phyloP scores from a whole-genome alignment of 1,284 basidiomycete species.

The Malassezia sp. region DNA sequence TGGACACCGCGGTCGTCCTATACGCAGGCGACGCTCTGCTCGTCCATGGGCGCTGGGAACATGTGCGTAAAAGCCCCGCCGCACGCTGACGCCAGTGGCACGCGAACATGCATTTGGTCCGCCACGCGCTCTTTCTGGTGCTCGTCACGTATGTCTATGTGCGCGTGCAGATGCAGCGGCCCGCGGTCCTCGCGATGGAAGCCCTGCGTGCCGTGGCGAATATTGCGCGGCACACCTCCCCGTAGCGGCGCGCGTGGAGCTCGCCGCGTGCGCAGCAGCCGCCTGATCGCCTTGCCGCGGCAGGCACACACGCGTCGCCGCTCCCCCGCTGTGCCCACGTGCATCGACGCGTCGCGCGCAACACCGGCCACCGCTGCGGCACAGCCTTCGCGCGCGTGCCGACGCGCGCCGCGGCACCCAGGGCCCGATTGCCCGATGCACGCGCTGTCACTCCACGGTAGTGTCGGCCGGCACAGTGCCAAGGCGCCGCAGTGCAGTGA shows the following conservation, averaged over 20 bases:
- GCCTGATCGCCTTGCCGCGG: too few relatives aligned
- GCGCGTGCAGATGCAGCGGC: not conserved
- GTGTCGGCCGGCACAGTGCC: too few relatives aligned
- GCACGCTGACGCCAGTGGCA: slow-evolving; percentile 7
- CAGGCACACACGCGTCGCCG: too few relatives aligned
- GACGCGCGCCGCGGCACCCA: too few relatives aligned
- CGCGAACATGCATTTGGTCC: slow-evolving; percentile 11
- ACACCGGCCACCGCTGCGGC: too few relatives aligned
- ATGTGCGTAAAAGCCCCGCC: too few relatives aligned
- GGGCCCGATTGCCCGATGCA: too few relatives aligned
- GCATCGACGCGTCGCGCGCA: too few relatives aligned
- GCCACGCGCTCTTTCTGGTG: slow-evolving; percentile 4
- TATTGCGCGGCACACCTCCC: not conserved
- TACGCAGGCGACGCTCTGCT: not conserved
- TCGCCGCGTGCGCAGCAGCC: not conserved
- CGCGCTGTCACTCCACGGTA: too few relatives aligned
- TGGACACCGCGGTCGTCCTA: not conserved
- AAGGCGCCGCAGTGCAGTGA: too few relatives aligned
- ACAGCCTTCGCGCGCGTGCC: too few relatives aligned
- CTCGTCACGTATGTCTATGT: not conserved
- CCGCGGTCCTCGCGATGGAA: not conserved
- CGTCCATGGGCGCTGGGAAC: slow-evolving; percentile 8
- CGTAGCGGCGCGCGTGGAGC: not conserved
- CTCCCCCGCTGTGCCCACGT: too few relatives aligned
- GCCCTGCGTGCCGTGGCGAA: slow-evolving; percentile 7